Evolutionary conservation across 2,329 filamentous ascomycete genomes (phyloP), one percentile per base, ranked within the genome.

Genomic region (Fusarium tupiense): DNA sequence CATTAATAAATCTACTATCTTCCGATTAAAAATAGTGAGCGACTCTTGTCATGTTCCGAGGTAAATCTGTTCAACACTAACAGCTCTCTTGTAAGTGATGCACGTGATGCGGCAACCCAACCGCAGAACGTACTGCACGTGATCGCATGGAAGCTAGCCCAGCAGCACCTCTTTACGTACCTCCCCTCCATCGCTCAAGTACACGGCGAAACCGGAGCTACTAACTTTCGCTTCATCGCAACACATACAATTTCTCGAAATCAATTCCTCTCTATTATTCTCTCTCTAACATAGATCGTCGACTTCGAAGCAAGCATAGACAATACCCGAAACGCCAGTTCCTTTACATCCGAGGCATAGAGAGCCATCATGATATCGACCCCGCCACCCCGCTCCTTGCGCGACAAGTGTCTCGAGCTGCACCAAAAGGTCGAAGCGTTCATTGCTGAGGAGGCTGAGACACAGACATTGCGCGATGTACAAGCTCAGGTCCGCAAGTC

Each of bases 401-500:
- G 81, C 61, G 81, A 84, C 29, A 80, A 87, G 79, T 90, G 85
- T 83, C 82, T 81, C 80, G 83, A 86, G 74, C 85, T 93, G 71
- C 87, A 90, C 76, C 82, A 83, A 71, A 89, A 89, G 81, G 85
- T 97, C 68, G 84, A 89, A 56, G 85, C 86, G 31, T 95, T 97
- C 79, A 86, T 97, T 63, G 85, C 85, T 53, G 87, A 91, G 73
- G 82, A 89, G 38, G 85, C 89, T 67, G 85, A 87, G 7, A 87
- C 88, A 26, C 84, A 89, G 61, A 82, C 89, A 50, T 83, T 95
- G 66, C 86, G 84, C 76, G 86, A 86, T 63, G 90, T 95, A 35
- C 95, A 98, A 84, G 83, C 85, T 65, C 95, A 96, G 85, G 93
- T 93, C 52, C 89, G 90, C 69, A 86, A 90, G 61, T 92, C 94